Evolutionary conservation across 768 basidiomycete species (phyloP).

Genomic region (Amanita polypyramis): DNA sequence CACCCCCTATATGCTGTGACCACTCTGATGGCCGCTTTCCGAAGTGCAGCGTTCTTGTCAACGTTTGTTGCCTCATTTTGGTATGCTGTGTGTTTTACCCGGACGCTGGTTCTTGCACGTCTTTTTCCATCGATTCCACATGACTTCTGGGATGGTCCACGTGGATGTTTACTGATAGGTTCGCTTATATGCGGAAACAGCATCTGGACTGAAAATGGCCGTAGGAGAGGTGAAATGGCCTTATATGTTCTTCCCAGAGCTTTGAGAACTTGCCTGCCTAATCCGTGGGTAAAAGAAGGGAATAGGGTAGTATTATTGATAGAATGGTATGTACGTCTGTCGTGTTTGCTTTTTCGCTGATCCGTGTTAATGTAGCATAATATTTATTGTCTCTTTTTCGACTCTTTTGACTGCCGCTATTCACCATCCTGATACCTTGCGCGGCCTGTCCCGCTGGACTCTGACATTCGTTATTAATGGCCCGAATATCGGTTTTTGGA

Average conservation of each 20-base stretch:
- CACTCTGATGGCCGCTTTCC: conserved; percentile 40
- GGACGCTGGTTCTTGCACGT: conserved; percentile 54
- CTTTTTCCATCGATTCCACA: conserved; percentile 60
- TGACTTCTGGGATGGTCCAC: conserved; percentile 72
- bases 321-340: conserved; percentile 42
- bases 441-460: conserved; percentile 68
- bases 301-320: conserved; percentile 26
- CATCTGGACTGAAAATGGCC: conserved; percentile 69
- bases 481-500: conserved; percentile 44
- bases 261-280: conserved; percentile 50
- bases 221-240: conserved; percentile 68
- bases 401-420: conserved; percentile 52
- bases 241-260: conserved; percentile 71
- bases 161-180: conserved; percentile 55
- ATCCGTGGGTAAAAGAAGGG: conserved; percentile 37
- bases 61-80: conserved; percentile 64
- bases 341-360: neutral
- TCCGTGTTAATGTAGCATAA: conserved; percentile 27
- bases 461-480: conserved; percentile 57
- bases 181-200: conserved; percentile 64
- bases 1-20: conserved; percentile 27
- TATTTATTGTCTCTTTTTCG: conserved; percentile 55
- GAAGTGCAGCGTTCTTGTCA: conserved; percentile 65
- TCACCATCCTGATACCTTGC: conserved; percentile 52
- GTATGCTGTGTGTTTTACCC: conserved; percentile 58